phyloP scores from a whole-genome alignment of 2,329 filamentous ascomycete genomes.

The Verticillium dahliae region DNA sequence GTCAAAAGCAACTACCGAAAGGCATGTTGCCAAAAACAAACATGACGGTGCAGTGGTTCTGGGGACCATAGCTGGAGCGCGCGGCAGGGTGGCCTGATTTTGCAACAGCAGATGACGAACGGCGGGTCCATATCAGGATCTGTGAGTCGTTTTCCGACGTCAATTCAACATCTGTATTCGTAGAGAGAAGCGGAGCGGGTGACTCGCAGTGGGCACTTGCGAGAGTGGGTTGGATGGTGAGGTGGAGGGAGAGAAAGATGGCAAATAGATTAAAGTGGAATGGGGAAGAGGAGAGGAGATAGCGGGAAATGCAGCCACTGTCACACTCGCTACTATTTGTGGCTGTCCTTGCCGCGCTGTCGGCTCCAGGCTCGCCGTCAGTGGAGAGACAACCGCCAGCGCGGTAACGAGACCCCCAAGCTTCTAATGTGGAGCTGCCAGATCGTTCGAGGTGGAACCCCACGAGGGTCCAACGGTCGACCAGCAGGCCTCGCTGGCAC shows the following conservation, averaged over 20 bases:
- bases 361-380: not conserved
- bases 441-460: not conserved
- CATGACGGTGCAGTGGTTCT: not conserved
- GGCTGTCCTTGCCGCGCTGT: not conserved
- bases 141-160: not conserved
- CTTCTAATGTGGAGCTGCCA: not conserved
- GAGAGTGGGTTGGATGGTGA: not conserved
- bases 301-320: constrained; percentile 9
- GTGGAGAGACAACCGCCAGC: not conserved
- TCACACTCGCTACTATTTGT: constrained; percentile 9
- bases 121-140: not conserved
- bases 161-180: not conserved
- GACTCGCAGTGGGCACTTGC: not conserved
- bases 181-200: not conserved
- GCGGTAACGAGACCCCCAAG: not conserved
- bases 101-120: not conserved
- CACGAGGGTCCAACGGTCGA: not conserved
- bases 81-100: not conserved
- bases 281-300: not conserved
- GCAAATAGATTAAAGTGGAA: not conserved
- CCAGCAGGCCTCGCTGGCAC: not conserved
- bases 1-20: not conserved
- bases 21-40: not conserved
- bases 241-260: not conserved
- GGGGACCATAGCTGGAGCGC: not conserved